These are phyloP conservation scores for Mucor velutinosus DNA, from an alignment of 371 early-diverging fungal genomes.

Conservation along the genomic window DNA sequence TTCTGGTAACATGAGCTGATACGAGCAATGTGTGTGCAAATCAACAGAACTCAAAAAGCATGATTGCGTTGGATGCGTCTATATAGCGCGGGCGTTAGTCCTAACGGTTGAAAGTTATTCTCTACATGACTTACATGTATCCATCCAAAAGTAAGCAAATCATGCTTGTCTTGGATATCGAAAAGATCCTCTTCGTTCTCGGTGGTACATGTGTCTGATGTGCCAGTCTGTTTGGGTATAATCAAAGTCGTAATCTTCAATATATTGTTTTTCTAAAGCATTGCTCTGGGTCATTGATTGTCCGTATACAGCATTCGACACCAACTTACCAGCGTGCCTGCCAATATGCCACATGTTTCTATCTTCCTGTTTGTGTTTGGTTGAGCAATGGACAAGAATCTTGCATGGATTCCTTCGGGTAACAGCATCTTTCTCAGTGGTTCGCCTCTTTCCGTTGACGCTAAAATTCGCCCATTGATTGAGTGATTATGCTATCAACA, in stretches of 20 bases:
- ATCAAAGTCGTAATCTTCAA: conserved; percentile 79
- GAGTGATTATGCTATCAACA: background rate
- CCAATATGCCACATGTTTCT: conserved; percentile 91
- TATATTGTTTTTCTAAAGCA: conserved; percentile 59
- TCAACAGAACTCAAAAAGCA: conserved; percentile 94
- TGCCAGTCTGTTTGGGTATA: conserved; percentile 89
- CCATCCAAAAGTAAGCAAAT: conserved; percentile 91
- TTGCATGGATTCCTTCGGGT: conserved; percentile 61
- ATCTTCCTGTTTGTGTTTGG: conserved; percentile 78
- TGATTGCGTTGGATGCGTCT: conserved; percentile 93
- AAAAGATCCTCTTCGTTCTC: conserved; percentile 88
- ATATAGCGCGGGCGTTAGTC: background rate
- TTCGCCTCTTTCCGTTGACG: conserved; percentile 62
- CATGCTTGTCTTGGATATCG: conserved; percentile 71
- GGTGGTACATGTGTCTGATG: conserved; percentile 87
- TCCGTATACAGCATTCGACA: background rate
- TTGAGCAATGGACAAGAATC: conserved; percentile 76
- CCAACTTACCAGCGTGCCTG: conserved; percentile 68
- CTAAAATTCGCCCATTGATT: conserved; percentile 14
- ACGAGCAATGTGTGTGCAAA: conserved; percentile 91
- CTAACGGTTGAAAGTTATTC: too few species aligned
- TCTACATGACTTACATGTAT: conserved; percentile 70
- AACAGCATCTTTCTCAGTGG: conserved; percentile 70
- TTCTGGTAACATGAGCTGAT: conserved; percentile 92
- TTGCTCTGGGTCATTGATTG: background rate